Evolutionary conservation across 805 yeast species (phyloP), one percentile per base, ranked within the genome.

Genomic region (Metschnikowia rubicola): DNA sequence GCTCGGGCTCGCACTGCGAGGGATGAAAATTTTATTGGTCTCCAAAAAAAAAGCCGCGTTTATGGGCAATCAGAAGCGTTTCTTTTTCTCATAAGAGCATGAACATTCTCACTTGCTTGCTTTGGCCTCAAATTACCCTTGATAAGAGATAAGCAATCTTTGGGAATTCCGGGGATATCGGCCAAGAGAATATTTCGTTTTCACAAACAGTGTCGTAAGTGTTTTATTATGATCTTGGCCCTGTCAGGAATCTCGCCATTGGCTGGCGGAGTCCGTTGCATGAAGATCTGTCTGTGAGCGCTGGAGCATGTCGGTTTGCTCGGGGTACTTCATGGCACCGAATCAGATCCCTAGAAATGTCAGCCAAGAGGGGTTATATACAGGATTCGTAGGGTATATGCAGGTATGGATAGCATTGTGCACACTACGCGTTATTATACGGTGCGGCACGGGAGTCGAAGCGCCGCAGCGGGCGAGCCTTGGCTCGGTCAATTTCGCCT

Each of bases 261-360:
- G 47, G 46, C 42, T 43, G 46, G 47, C 39, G 15, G 26, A 21
- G 33, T 37, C 30, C 34, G 13, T 43, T 43, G 47, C 32, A 43
- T 21, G 5, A 3, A 35, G 12, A 15, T 9, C 41, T 10, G 37
- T 7, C 46, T 26, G 37, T 9, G 28, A 43, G 41, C 41, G 41
- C 21, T 10, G 32, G 31, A 5, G 34, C 15, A 21, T 32, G 33
- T 30, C 34, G 37, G 33, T 8, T 43, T 28, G 12, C 11, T 37
- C 37, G 36, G 46, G 37, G 37, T 21, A 29, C 32, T 26, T 30
- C 31, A 3, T 15, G 30, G 31, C 42, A 26, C 13, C 47, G 26
- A 43, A 43, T 43, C 42, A 43, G 37, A 37, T 43, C 41, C 33
- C 41, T 5, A n/a, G 47, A 38, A 43, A 43, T 7, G 47, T 43